Percentiles rank a stretch among this genome's conserved stretches.
Conservation (phyloP, 148 eudicot genomes). For the Nepenthes mirabilis region DNA sequence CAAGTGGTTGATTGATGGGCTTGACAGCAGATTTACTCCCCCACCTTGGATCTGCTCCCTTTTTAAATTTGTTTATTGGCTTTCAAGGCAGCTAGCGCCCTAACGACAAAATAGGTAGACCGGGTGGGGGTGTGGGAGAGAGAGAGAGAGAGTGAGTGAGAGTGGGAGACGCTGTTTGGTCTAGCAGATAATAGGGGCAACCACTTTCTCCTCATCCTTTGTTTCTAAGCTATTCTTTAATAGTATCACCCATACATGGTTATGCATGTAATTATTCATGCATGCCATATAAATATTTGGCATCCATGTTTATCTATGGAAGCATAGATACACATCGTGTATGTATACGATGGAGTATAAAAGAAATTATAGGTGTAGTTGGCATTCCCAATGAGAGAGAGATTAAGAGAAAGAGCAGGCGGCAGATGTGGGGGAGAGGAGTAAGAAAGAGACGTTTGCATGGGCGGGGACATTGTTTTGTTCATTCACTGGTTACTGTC, state of each 20-base stretch:
- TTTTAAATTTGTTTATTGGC: not conserved
- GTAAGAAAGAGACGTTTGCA: constrained; percentile 61
- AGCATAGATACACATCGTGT: constrained; percentile 1
- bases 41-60: constrained; percentile 18
- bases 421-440: constrained; percentile 49
- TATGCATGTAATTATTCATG: not conserved
- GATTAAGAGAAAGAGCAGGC: constrained; percentile 14
- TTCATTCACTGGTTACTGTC: constrained; percentile 43
- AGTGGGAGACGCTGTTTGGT: constrained; percentile 12
- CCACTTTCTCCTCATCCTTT: not conserved
- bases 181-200: constrained; percentile 5
- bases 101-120: not conserved
- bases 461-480: constrained; percentile 15
- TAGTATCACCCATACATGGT: too few species aligned
- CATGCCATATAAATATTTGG: not conserved
- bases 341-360: constrained; percentile 2
- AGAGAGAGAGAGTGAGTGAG: constrained; percentile 7
- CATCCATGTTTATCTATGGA: constrained; percentile 3
- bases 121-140: constrained; percentile 3
- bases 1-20: constrained; percentile 22
- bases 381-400: constrained; percentile 16
- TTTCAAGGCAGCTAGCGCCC: not conserved
- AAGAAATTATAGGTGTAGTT: constrained; percentile 10
- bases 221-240: constrained; percentile 7
- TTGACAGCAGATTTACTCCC: constrained; percentile 21